These are phyloP conservation scores for Cicer pinnatifidum DNA, from an alignment of 306 rosid genomes.

Conservation along the genomic window DNA sequence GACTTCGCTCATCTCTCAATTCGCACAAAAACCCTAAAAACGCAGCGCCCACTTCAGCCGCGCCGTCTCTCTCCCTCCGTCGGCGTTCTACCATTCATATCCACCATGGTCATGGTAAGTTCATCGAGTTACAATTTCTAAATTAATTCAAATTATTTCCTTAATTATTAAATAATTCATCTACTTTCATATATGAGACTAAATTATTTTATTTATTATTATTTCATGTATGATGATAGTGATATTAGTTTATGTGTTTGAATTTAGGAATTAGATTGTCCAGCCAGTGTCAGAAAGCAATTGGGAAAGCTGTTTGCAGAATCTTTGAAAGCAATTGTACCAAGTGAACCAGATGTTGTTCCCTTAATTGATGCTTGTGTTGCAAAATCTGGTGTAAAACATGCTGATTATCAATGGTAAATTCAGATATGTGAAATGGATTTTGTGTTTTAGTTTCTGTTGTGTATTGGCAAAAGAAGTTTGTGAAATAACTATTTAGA, in stretches of 20 bases:
- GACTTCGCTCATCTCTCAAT: too few relatives aligned
- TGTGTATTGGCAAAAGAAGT: neutral
- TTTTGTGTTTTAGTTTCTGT: neutral
- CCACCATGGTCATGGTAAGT: neutral
- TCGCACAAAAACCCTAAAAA: too few relatives aligned
- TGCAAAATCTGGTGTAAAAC: slow-evolving; percentile 65
- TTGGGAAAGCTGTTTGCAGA: slow-evolving; percentile 59
- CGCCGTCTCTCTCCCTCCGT: too few relatives aligned
- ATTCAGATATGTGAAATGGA: neutral
- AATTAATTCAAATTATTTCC: too few relatives aligned
- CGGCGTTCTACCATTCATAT: too few relatives aligned
- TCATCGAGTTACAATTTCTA: neutral
- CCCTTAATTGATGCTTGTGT: slow-evolving; percentile 64
- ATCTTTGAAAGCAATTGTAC: slow-evolving; percentile 58
- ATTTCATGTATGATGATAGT: too few relatives aligned
- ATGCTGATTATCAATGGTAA: slow-evolving; percentile 90
- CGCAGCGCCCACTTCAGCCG: too few relatives aligned
- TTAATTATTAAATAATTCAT: too few relatives aligned
- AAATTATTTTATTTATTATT: too few relatives aligned
- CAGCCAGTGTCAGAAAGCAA: slow-evolving; percentile 64
- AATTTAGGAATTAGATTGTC: slow-evolving; percentile 59
- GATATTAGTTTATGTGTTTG: slow-evolving; percentile 1
- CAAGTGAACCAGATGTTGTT: slow-evolving; percentile 62
- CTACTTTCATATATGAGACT: neutral
- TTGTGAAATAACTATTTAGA: neutral